Evolutionary conservation across 1,284 basidiomycete genomes (phyloP).

Genomic region (Mycosarcoma maydis): DNA sequence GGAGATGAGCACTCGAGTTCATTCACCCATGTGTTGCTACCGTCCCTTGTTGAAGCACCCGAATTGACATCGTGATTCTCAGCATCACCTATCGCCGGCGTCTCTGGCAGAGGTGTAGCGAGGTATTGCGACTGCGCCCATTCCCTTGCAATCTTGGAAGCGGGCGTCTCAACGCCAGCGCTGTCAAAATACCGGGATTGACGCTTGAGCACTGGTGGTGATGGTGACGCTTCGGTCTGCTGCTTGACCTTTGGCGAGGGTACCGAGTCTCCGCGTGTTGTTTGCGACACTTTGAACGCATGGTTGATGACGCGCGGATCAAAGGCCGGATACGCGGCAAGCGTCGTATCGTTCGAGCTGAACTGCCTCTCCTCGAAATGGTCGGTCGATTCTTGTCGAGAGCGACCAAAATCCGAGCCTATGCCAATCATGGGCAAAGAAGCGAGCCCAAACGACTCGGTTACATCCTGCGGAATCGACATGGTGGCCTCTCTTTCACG

Average conservation of each 20-base stretch:
- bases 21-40: too few species aligned
- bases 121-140: slow-evolving; percentile 39
- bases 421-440: slow-evolving; percentile 16
- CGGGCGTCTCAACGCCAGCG: slow-evolving; percentile 15
- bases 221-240: neutral
- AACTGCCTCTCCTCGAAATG: slow-evolving; percentile 4
- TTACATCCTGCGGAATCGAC: slow-evolving; percentile 41
- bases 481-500: slow-evolving; percentile 33
- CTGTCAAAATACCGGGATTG: slow-evolving; percentile 10
- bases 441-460: slow-evolving; percentile 31
- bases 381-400: slow-evolving; percentile 6
- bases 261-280: too few species aligned
- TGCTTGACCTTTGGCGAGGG: neutral
- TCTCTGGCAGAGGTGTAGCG: slow-evolving; percentile 9
- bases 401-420: neutral
- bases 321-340: slow-evolving; percentile 25
- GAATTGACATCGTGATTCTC: too few species aligned
- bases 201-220: slow-evolving; percentile 15
- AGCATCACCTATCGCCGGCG: too few species aligned
- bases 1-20: too few species aligned
- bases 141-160: slow-evolving; percentile 37
- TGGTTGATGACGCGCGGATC: slow-evolving; percentile 13
- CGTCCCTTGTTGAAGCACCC: too few species aligned
- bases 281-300: too few species aligned
- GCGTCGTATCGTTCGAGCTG: slow-evolving; percentile 9